A percentile compares a stretch with the other conserved stretches of the same genome.
phyloP scores from a whole-genome alignment of 192 early-diverging fungal genomes.

The Linnemannia schmuckeri region DNA sequence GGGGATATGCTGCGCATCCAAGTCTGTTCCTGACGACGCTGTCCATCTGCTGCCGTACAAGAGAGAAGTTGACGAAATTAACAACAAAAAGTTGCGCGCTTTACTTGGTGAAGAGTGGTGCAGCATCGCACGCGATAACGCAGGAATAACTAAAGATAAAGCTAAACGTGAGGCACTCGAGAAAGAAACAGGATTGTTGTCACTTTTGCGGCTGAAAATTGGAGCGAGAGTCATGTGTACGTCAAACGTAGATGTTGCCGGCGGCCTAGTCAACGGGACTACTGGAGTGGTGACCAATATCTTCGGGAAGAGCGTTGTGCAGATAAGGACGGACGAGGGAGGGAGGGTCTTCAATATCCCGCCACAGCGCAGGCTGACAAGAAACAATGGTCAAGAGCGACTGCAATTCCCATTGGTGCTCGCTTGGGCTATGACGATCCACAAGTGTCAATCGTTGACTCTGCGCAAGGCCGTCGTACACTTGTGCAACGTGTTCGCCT shows the following conservation, averaged over 20 bases:
- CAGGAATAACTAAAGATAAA: background rate
- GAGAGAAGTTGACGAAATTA: slow-evolving; percentile 1
- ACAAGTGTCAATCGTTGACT: slow-evolving; percentile 14
- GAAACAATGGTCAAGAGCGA: slow-evolving; percentile 12
- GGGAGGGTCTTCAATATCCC: slow-evolving; percentile 7
- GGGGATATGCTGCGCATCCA: background rate
- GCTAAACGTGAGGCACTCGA: slow-evolving; percentile 8
- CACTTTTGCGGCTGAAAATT: background rate
- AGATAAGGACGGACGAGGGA: slow-evolving; percentile 11
- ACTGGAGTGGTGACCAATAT: background rate
- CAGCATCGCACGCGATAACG: background rate
- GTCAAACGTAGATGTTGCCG: slow-evolving; percentile 15
- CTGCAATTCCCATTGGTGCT: slow-evolving; percentile 23
- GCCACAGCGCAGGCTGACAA: slow-evolving; percentile 4
- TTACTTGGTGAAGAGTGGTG: slow-evolving; percentile 5
- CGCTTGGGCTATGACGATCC: slow-evolving; percentile 23
- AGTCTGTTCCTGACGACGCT: background rate
- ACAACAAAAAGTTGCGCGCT: background rate
- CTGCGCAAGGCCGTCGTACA: slow-evolving; percentile 4
- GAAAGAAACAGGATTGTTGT: slow-evolving; percentile 1
- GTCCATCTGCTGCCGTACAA: slow-evolving; percentile 11
- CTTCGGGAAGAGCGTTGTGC: background rate
- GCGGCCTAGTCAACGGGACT: slow-evolving; percentile 22
- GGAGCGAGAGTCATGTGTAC: slow-evolving; percentile 31
- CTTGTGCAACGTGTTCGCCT: background rate